Base-by-base conservation (phyloP, 2,329 filamentous ascomycete species). In the Tolypocladium tundrense region DNA sequence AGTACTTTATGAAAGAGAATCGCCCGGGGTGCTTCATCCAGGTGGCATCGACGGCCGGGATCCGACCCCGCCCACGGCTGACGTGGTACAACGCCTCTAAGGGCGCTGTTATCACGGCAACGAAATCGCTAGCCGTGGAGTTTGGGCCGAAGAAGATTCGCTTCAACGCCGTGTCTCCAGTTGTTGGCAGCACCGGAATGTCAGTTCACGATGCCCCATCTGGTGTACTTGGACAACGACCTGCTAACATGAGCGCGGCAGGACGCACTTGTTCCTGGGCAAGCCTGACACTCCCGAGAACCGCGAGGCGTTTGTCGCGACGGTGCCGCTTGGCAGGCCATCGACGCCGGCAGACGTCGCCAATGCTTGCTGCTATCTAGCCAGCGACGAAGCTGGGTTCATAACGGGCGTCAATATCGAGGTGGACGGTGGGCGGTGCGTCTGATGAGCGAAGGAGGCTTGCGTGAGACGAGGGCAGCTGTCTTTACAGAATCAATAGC, bases 21-120 rank as follows among this genome's bases (percentile, higher is more conserved):
- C 77, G 80, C 8, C 79, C 82, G 0, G 86, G 83, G 0, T 79
- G 74, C 33, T 85, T 89, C 58, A 80, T 89, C 57, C 85, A 86
- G 60, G 81, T 88, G 54, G 84, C 86, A 1, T 86, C 82, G 2
- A 87, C 85, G 0, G 85, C 85, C 0, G 84, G 67, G 0, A 69
- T 74, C 9, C 72, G 87, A 33, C 86, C 86, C 0, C 75, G 86
- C 31, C 82, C 83, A 0, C 81, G 84, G 0, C 66, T 88, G 52
- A 84, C 85, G 1, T 88, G 86, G 85, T 88, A 88, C 65, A 88
- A 88, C 65, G 83, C 85, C 1, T 83, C 80, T 50, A 89, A 89
- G 68, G 85, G 81, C 0, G 86, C 86, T 0, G 80, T 87, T 13
- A 79, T 80, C 63, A 87, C 80, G 54, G 83, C 82, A 43, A 78